Percentiles rank a stretch among this genome's conserved stretches.
phyloP scores from a whole-genome alignment of 192 early-diverging fungal species.

The Backusella tuberculispora region DNA sequence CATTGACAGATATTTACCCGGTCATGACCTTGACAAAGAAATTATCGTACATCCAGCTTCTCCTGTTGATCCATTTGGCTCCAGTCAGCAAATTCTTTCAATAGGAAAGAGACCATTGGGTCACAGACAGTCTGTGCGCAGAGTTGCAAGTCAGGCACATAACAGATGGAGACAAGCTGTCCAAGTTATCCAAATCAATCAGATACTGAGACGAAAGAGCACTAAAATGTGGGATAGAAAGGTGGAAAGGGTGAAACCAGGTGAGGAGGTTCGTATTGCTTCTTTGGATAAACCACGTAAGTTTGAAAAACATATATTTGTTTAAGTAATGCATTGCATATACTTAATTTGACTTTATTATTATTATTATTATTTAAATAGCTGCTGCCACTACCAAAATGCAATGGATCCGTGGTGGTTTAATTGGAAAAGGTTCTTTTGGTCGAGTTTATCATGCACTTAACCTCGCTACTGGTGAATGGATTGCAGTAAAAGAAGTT shows the following conservation, averaged over 20 bases:
- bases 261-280: slow-evolving; percentile 4
- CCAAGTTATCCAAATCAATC: slow-evolving; percentile 27
- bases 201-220: slow-evolving; percentile 39
- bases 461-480: slow-evolving; percentile 69
- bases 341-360: too few species aligned
- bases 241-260: slow-evolving; percentile 46
- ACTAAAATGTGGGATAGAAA: slow-evolving; percentile 54
- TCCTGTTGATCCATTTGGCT: background rate
- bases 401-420: slow-evolving; percentile 73
- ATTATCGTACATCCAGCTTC: slow-evolving; percentile 31
- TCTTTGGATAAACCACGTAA: slow-evolving; percentile 5
- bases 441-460: slow-evolving; percentile 78
- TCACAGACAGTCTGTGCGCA: slow-evolving; percentile 48
- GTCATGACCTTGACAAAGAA: slow-evolving; percentile 71
- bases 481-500: slow-evolving; percentile 86
- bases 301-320: background rate
- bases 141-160: slow-evolving; percentile 48
- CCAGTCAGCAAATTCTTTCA: background rate
- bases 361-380: background rate
- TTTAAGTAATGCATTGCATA: too few species aligned
- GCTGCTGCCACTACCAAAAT: slow-evolving; percentile 36
- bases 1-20: slow-evolving; percentile 69
- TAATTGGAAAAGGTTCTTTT: slow-evolving; percentile 85
- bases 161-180: slow-evolving; percentile 18
- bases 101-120: slow-evolving; percentile 23